These are phyloP conservation scores for Omphalotus guepiniiformis DNA, from an alignment of 768 basidiomycete species.

Conservation along the genomic window DNA sequence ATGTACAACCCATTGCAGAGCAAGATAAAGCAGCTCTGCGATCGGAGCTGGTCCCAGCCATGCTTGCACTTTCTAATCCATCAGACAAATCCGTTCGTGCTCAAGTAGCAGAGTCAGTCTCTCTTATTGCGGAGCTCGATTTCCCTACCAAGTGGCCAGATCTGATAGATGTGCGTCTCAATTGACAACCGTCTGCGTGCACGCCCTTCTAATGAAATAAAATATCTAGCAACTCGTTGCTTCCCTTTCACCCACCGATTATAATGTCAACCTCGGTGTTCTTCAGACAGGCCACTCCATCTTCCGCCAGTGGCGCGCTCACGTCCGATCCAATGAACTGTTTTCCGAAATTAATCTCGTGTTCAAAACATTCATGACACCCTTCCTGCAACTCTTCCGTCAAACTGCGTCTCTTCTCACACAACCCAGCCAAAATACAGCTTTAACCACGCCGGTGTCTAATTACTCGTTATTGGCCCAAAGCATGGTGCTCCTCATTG, in stretches of 20 bases:
- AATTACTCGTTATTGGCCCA: constrained; percentile 58
- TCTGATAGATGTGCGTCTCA: constrained; percentile 75
- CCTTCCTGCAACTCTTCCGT: constrained; percentile 82
- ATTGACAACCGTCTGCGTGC: not conserved
- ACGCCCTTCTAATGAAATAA: not conserved
- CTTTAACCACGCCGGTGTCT: constrained; percentile 30
- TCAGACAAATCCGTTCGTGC: constrained; percentile 69
- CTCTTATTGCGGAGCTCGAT: constrained; percentile 87
- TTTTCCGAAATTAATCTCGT: constrained; percentile 92
- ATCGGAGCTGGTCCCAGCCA: constrained; percentile 79
- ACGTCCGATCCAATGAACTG: constrained; percentile 81
- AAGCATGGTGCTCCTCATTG: constrained; percentile 71
- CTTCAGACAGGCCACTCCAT: constrained; percentile 95
- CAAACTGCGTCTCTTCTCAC: constrained; percentile 54
- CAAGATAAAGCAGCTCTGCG: constrained; percentile 73
- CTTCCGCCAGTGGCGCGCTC: constrained; percentile 89
- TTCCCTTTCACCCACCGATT: constrained; percentile 77
- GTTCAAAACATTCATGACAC: constrained; percentile 72
- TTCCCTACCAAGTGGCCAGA: constrained; percentile 88
- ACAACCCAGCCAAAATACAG: constrained; percentile 29
- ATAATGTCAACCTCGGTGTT: constrained; percentile 83
- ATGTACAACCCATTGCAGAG: constrained; percentile 65
- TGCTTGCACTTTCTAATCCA: constrained; percentile 79
- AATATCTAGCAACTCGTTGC: constrained; percentile 79
- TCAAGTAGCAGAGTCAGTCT: constrained; percentile 91